These are phyloP conservation scores for Xerocomus spinulosus DNA, from an alignment of 768 basidiomycete species.

Conservation along the genomic window DNA sequence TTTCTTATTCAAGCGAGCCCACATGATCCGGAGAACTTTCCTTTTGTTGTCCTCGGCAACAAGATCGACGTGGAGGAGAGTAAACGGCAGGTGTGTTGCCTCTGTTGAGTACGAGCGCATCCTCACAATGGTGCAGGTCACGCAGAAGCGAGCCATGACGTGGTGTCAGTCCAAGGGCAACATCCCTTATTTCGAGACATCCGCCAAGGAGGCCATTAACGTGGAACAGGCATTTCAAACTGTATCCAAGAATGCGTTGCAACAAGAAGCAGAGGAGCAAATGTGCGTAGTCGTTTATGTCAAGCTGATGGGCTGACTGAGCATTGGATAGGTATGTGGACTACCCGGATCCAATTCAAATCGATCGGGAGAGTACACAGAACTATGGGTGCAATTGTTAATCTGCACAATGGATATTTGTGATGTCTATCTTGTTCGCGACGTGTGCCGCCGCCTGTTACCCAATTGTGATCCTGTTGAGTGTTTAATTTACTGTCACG, in stretches of 20 bases:
- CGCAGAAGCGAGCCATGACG: slow-evolving; percentile 99
- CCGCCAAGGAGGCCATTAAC: slow-evolving; percentile 99
- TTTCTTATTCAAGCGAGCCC: slow-evolving; percentile 99
- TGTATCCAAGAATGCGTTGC: slow-evolving; percentile 98
- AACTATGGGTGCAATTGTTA: slow-evolving; percentile 90
- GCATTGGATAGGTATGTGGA: slow-evolving; percentile 77
- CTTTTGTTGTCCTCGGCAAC: slow-evolving; percentile 98
- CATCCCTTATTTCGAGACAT: slow-evolving; percentile 99
- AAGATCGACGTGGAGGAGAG: slow-evolving; percentile 99
- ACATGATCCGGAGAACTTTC: slow-evolving; percentile 99
- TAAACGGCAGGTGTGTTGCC: slow-evolving; percentile 78
- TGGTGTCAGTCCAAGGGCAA: slow-evolving; percentile 99
- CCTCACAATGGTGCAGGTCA: slow-evolving; percentile 54
- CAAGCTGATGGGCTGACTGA: slow-evolving; percentile 11
- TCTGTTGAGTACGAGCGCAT: background rate
- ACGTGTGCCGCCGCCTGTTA: slow-evolving; percentile 27
- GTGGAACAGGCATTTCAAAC: slow-evolving; percentile 99
- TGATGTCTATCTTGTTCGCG: slow-evolving; percentile 24
- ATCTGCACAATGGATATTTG: slow-evolving; percentile 30
- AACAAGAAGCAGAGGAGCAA: slow-evolving; percentile 95
- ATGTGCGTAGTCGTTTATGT: slow-evolving; percentile 55
- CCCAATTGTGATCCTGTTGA: slow-evolving; percentile 30
- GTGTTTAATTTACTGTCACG: slow-evolving; percentile 32
- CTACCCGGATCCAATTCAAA: slow-evolving; percentile 97
- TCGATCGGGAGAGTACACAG: slow-evolving; percentile 90